Conservation (phyloP, 805 yeast genomes). For the Kodamaea laetipori region DNA sequence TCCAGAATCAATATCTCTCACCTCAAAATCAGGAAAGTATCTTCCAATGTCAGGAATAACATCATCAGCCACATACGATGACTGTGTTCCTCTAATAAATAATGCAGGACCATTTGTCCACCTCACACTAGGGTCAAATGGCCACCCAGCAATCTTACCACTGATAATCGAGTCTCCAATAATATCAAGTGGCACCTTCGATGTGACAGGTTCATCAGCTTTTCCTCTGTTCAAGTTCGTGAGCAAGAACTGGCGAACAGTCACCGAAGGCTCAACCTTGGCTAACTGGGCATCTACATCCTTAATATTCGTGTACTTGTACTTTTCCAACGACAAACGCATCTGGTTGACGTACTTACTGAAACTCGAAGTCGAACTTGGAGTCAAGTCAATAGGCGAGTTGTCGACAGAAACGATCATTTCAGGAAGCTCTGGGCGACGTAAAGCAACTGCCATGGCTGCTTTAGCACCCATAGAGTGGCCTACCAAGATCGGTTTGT, state of each 20-base stretch:
- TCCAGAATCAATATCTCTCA: conserved; percentile 77
- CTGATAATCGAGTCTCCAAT: conserved; percentile 64
- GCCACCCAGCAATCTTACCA: conserved; percentile 75
- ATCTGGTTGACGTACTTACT: conserved; percentile 67
- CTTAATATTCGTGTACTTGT: conserved; percentile 49
- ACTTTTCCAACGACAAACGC: conserved; percentile 53
- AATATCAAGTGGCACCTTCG: conserved; percentile 72
- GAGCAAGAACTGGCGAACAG: conserved; percentile 74
- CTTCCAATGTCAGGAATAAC: conserved; percentile 68
- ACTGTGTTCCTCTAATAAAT: conserved; percentile 76
- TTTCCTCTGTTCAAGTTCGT: conserved; percentile 60
- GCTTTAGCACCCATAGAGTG: conserved; percentile 95
- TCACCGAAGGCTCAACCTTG: conserved; percentile 58
- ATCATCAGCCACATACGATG: conserved; percentile 83
- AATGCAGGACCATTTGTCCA: conserved; percentile 70
- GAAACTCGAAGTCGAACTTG: conserved; percentile 53
- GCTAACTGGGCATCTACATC: conserved; percentile 69
- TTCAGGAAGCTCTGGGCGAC: conserved; percentile 61
- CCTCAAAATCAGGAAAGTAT: conserved; percentile 76
- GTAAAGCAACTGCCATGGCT: conserved; percentile 81
- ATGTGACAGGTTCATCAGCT: conserved; percentile 41
- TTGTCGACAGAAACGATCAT: conserved; percentile 82
- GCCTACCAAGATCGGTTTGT: conserved; percentile 66
- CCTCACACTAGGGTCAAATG: conserved; percentile 56
- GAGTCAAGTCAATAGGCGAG: conserved; percentile 72